Conservation (phyloP, 768 basidiomycete species). For the Panellus pusillus region DNA sequence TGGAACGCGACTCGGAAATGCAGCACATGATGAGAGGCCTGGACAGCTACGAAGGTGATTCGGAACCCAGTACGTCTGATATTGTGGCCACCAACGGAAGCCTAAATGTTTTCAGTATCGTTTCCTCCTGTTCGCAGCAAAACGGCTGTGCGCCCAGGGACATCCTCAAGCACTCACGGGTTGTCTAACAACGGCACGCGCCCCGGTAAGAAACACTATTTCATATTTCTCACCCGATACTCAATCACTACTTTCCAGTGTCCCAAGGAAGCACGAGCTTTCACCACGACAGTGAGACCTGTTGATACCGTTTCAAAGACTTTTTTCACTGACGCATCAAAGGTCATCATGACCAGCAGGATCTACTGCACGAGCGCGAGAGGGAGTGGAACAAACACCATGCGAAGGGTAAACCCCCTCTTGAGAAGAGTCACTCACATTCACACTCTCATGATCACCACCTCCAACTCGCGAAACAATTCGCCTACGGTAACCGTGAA, state of each 20-base stretch:
- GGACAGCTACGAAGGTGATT: conserved; percentile 51
- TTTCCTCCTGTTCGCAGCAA: conserved; percentile 21
- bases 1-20: conserved; percentile 75
- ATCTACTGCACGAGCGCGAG: conserved; percentile 41
- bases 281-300: conserved; percentile 16
- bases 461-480: conserved; percentile 24
- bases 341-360: conserved; percentile 23
- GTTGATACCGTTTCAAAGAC: neutral
- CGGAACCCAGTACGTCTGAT: conserved; percentile 18
- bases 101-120: conserved; percentile 14
- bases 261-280: conserved; percentile 20
- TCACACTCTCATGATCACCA: conserved; percentile 21
- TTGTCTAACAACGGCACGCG: conserved; percentile 10
- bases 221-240: neutral
- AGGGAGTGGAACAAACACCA: conserved; percentile 45
- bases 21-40: conserved; percentile 58
- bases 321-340: neutral
- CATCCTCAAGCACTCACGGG: conserved; percentile 8
- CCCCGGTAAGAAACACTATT: conserved; percentile 4
- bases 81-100: neutral
- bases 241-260: conserved; percentile 9
- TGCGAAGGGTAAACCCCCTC: conserved; percentile 22
- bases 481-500: conserved; percentile 26
- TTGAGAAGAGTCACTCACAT: conserved; percentile 23
- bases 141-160: neutral